Evolutionary conservation across 768 basidiomycete species (phyloP).

Genomic region (Suillus alpinus): DNA sequence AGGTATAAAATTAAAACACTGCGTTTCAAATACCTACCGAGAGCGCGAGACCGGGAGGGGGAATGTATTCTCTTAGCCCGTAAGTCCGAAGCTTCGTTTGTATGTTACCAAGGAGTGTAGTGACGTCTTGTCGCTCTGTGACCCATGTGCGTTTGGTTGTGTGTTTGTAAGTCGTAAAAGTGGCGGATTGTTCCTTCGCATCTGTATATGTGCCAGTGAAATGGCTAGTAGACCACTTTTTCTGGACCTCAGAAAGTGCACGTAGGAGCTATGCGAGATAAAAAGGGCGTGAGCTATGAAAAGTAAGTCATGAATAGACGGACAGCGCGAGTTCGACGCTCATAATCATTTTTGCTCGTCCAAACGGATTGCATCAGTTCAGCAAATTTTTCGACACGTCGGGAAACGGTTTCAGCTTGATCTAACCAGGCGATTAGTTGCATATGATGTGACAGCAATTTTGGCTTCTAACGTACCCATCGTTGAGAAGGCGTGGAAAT

Average conservation of each 20-base stretch:
- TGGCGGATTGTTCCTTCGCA: slow-evolving; percentile 71
- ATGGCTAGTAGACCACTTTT: slow-evolving; percentile 61
- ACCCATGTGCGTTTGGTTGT: slow-evolving; percentile 87
- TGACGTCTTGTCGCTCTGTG: slow-evolving; percentile 83
- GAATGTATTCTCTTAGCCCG: slow-evolving; percentile 78
- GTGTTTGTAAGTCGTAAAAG: slow-evolving; percentile 79
- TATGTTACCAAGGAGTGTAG: slow-evolving; percentile 86
- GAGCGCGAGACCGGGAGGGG: slow-evolving; percentile 65
- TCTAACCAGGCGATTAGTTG: slow-evolving; percentile 43
- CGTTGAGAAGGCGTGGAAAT: slow-evolving; percentile 96
- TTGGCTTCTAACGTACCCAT: slow-evolving; percentile 63
- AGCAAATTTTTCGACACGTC: slow-evolving; percentile 93
- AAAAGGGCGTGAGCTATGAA: not conserved
- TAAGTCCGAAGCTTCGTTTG: slow-evolving; percentile 94
- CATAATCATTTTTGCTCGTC: slow-evolving; percentile 88
- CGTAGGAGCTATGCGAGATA: slow-evolving; percentile 50
- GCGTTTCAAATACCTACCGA: slow-evolving; percentile 35
- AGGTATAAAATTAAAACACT: slow-evolving; percentile 4
- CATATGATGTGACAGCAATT: not conserved
- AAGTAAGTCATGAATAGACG: slow-evolving; percentile 15
- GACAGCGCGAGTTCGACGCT: slow-evolving; percentile 76
- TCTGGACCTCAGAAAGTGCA: slow-evolving; percentile 64
- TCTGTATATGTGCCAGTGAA: slow-evolving; percentile 78
- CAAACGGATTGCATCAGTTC: slow-evolving; percentile 94
- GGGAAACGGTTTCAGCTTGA: slow-evolving; percentile 90